Percentiles rank a stretch among this genome's conserved stretches.
Evolutionary conservation across 139 green algal genomes (phyloP).

Genomic region (Chlamydomonas schloesseri): DNA sequence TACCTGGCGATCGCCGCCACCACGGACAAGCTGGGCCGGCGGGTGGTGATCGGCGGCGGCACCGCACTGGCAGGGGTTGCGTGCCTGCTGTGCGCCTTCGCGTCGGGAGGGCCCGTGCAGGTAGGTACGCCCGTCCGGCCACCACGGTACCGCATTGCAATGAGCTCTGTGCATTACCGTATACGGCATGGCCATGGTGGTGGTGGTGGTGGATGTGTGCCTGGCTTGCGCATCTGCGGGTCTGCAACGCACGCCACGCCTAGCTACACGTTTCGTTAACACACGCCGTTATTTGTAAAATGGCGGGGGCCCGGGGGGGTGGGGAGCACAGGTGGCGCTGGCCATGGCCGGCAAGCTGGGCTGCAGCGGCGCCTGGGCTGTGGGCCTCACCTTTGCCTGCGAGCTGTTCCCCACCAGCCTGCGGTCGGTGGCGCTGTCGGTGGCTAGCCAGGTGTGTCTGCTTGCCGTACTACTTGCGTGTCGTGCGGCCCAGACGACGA

Average conservation of each 20-base stretch:
- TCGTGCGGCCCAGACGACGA: no score
- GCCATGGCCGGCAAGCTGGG: conserved; percentile 46
- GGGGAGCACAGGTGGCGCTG: conserved; percentile 34
- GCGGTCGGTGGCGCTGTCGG: neutral
- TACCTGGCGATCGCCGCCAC: conserved; percentile 32
- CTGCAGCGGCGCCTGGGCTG: conserved; percentile 37
- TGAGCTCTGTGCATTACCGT: no score
- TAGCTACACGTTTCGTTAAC: no score
- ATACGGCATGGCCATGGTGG: no score
- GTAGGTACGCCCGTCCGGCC: no score
- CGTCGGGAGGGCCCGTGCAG: neutral
- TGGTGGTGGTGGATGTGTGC: no score
- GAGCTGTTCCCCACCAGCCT: conserved; percentile 48
- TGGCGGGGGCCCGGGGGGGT: no score
- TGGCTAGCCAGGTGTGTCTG: conserved; percentile 27
- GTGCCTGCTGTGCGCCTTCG: conserved; percentile 1
- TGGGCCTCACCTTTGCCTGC: conserved; percentile 42
- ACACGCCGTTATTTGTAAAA: no score
- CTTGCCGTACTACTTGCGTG: no score
- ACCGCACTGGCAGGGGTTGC: conserved; percentile 33
- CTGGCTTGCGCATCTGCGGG: no score
- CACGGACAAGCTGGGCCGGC: conserved; percentile 21
- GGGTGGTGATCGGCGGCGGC: conserved; percentile 6
- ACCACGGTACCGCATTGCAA: no score
- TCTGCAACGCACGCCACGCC: no score